Percentiles rank a stretch among this genome's conserved stretches.
These are phyloP conservation scores for Chytriomyces sp. DNA, from an alignment of 192 early-diverging fungal species.

Conservation along the genomic window DNA sequence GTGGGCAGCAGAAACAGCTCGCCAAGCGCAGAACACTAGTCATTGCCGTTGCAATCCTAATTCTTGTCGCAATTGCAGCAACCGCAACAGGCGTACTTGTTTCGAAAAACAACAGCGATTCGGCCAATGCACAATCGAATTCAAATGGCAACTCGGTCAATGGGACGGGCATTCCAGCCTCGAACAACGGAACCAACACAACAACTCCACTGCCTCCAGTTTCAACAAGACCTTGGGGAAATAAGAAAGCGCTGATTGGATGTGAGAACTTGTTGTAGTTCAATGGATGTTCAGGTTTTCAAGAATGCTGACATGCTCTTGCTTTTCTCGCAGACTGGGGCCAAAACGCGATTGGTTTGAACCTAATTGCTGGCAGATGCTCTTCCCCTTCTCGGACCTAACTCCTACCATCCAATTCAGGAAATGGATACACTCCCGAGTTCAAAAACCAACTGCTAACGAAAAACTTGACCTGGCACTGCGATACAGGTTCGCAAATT, in stretches of 20 bases:
- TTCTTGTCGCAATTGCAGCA: not conserved
- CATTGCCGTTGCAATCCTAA: not conserved
- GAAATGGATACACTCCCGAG: slow-evolving; percentile 19
- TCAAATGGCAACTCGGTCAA: not conserved
- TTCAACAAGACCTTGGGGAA: not conserved
- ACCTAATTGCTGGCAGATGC: too few relatives aligned
- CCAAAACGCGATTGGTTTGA: not conserved
- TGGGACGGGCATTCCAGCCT: not conserved
- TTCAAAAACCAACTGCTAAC: not conserved
- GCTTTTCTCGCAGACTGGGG: not conserved
- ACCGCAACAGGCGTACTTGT: not conserved
- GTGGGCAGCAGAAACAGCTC: too few relatives aligned
- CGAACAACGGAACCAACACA: not conserved
- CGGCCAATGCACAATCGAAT: not conserved
- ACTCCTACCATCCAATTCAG: not conserved
- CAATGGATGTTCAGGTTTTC: not conserved
- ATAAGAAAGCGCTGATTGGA: not conserved
- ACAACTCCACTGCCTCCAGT: not conserved
- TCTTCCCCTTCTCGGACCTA: too few relatives aligned
- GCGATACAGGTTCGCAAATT: not conserved
- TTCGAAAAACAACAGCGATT: not conserved
- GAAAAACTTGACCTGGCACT: slow-evolving; percentile 7
- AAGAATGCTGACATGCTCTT: not conserved
- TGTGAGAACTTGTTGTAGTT: not conserved
- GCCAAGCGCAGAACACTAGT: not conserved